phyloP scores from a whole-genome alignment of 306 rosid species.

The Inga leiocalycina region DNA sequence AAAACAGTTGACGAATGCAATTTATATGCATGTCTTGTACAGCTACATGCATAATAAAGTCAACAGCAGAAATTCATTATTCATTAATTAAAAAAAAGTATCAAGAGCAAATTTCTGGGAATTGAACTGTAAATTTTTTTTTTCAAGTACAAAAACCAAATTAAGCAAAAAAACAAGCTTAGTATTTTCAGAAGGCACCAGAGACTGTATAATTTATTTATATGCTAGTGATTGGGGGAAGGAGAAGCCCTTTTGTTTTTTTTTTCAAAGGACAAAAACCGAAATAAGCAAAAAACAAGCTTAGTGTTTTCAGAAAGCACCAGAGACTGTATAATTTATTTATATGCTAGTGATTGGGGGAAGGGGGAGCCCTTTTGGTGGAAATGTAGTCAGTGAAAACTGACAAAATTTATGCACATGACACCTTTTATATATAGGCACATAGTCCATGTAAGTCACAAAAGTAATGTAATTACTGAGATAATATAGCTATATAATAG shows the following conservation, averaged over 20 bases:
- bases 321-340: background rate
- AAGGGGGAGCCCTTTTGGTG: background rate
- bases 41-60: conserved; percentile 11
- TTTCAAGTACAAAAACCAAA: background rate
- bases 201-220: background rate
- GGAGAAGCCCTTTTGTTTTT: background rate
- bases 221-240: background rate
- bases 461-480: background rate
- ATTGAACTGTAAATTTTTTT: background rate
- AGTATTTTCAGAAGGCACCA: background rate
- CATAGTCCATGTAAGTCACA: background rate
- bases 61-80: conserved; percentile 12
- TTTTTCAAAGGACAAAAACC: background rate
- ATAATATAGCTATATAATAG: background rate
- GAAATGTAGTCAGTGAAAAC: background rate
- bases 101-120: conserved; percentile 1
- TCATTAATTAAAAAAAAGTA: background rate
- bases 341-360: background rate
- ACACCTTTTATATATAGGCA: background rate
- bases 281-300: conserved; percentile 3
- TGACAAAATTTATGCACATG: background rate
- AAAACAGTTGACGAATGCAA: background rate
- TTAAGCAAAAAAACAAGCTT: background rate
- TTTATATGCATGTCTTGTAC: background rate
- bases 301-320: background rate